Evolutionary conservation across 2,329 filamentous ascomycete genomes (phyloP), one percentile per base, ranked within the genome.

Genomic region (Colletotrichum lindemuthianum): DNA sequence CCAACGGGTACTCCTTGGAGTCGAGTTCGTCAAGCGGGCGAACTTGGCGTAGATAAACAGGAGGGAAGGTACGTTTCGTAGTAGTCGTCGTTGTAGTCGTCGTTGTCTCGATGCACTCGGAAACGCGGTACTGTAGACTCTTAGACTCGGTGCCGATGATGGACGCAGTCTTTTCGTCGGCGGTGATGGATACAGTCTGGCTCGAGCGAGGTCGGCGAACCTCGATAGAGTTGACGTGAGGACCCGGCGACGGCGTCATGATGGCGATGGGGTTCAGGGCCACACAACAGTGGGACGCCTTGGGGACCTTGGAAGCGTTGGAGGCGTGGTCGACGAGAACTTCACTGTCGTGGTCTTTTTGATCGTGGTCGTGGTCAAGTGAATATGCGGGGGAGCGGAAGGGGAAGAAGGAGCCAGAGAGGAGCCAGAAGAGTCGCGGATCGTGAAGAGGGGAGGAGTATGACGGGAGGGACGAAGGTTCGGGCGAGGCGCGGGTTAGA

Each of bases 61-160:
- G 93, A 50, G 95, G 94, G 69, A 96, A 96, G 77, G 78, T 92
- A 84, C 76, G 89, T 69, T 93, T 92, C 2, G 94, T 96, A 1
- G 93, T 97, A 1, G 93, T 97, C 0, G 94, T 97, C 0, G 95
- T 97, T 2, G 94, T 97, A 67, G 97, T 88, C 10, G 86, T 90
- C 75, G 87, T 89, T 13, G 87, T 90, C 77, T 90, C 88, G 72
- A 90, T 85, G 69, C 86, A 89, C 71, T 90, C 87, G 65, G 85
- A 85, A 50, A 90, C 79, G 67, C 87, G 84, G 69, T 89, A 84
- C 70, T 86, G 84, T 70, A 78, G 81, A 69, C 70, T 80, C 65
- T 72, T 76, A 24, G 60, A 53, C 49, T 68, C 67, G 69, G 70
- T 72, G 65, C 73, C 73, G 53, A 72, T 73, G 60, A 72, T 70